Evolutionary conservation across 2,329 filamentous ascomycete genomes (phyloP).

Genomic region (Ramichloridium luteum): DNA sequence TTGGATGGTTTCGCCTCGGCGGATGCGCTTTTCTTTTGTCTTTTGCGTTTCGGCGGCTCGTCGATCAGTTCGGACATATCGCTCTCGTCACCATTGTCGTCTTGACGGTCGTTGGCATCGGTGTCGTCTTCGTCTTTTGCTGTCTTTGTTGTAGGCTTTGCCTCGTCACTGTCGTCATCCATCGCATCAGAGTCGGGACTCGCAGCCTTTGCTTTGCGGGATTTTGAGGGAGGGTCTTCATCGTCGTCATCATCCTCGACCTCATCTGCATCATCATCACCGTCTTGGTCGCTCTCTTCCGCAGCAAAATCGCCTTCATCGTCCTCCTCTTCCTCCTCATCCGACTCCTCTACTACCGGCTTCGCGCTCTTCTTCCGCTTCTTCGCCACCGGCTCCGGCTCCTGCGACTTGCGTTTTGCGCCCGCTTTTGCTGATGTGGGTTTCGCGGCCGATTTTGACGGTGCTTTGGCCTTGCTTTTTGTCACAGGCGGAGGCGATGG

Average conservation of each 20-base stretch:
- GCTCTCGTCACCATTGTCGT: conserved; percentile 33
- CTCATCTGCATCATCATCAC: conserved; percentile 5
- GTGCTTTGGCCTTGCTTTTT: conserved; percentile 12
- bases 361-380: conserved; percentile 18
- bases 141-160: conserved; percentile 3
- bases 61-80: conserved; percentile 70
- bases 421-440: conserved; percentile 14
- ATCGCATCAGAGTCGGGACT: no score
- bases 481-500: conserved; percentile 12
- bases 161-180: background rate
- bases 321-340: conserved; percentile 6
- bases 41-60: conserved; percentile 47
- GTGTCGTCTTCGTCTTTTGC: conserved; percentile 9
- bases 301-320: conserved; percentile 5
- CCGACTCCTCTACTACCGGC: conserved; percentile 9
- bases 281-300: conserved; percentile 8
- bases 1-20: conserved; percentile 31
- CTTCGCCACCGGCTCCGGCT: conserved; percentile 10
- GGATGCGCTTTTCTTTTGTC: conserved; percentile 27
- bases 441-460: conserved; percentile 11
- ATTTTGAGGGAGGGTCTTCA: conserved; percentile 5
- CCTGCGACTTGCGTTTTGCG: conserved; percentile 22
- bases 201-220: no score
- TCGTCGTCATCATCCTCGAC: conserved; percentile 6
- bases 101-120: conserved; percentile 9